A percentile compares a stretch with the other conserved stretches of the same genome.
These are phyloP conservation scores for Botryosphaeria agaves DNA, from an alignment of 2,329 filamentous ascomycete species.

Conservation along the genomic window DNA sequence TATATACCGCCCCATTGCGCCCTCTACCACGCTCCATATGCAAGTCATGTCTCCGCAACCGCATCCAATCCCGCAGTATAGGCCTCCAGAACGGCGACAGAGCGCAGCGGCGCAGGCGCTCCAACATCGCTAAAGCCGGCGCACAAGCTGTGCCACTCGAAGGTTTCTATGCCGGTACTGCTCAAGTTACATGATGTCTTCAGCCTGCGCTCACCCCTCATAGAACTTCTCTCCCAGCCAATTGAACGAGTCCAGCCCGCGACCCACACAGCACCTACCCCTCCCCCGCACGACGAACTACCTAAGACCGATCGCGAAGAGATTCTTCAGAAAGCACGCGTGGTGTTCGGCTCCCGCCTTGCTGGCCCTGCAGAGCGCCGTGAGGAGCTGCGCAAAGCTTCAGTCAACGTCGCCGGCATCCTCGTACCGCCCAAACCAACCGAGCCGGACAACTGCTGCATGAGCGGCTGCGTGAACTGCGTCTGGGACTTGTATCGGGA, in stretches of 20 bases:
- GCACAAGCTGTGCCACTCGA: conserved; percentile 1
- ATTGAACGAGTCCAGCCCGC: conserved; percentile 11
- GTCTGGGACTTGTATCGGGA: conserved; percentile 89
- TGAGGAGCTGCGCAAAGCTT: conserved; percentile 40
- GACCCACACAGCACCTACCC: conserved; percentile 14
- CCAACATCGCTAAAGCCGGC: conserved; percentile 1
- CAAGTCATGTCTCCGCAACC: not conserved
- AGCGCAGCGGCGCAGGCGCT: not conserved
- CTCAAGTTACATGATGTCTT: too few species aligned
- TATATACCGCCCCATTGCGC: not conserved
- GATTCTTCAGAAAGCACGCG: conserved; percentile 38
- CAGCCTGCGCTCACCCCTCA: too few species aligned
- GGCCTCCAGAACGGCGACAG: not conserved
- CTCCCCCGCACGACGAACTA: conserved; percentile 16
- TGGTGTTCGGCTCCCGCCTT: conserved; percentile 70
- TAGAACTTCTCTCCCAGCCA: conserved; percentile 6
- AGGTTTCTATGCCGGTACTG: conserved; percentile 3
- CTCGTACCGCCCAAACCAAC: conserved; percentile 66
- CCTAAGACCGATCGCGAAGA: conserved; percentile 34
- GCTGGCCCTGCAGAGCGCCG: conserved; percentile 55
- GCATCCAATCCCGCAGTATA: conserved; percentile 1
- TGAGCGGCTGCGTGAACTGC: conserved; percentile 96
- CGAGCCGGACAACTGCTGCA: conserved; percentile 97
- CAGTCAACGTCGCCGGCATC: conserved; percentile 57
- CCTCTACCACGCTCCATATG: not conserved